A percentile compares a stretch with the other conserved stretches of the same genome.
These are phyloP conservation scores for Coriolopsis trogii DNA, from an alignment of 1,284 basidiomycete genomes.

Conservation along the genomic window DNA sequence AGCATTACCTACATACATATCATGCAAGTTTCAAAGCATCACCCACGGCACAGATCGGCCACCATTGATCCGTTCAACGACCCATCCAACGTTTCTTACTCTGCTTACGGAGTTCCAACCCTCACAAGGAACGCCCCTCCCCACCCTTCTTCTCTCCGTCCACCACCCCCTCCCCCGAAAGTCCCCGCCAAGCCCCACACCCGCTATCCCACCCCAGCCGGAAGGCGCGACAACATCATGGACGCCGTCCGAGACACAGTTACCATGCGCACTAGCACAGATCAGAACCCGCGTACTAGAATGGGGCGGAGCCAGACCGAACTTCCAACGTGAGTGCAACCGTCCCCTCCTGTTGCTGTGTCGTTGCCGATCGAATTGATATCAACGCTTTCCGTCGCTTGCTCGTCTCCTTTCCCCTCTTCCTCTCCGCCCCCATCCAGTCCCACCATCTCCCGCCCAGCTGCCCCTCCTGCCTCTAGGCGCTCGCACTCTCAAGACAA, in stretches of 20 bases:
- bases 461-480: conserved; percentile 44
- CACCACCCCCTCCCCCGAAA: conserved; percentile 45
- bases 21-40: conserved; percentile 38
- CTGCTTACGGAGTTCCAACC: conserved; percentile 36
- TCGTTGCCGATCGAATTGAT: conserved; percentile 21
- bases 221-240: conserved; percentile 46
- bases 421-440: conserved; percentile 21
- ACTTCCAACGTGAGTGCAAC: conserved; percentile 40
- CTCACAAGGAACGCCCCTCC: conserved; percentile 34
- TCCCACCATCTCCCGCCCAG: conserved; percentile 33
- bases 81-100: conserved; percentile 40
- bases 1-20: too few relatives aligned
- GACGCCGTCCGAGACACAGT: conserved; percentile 72
- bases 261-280: conserved; percentile 38
- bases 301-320: conserved; percentile 51
- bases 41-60: conserved; percentile 47
- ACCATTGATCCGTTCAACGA: conserved; percentile 65
- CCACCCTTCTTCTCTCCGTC: conserved; percentile 27
- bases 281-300: conserved; percentile 43
- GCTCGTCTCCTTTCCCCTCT: conserved; percentile 11
- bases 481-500: conserved; percentile 74
- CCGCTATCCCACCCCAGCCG: conserved; percentile 27
- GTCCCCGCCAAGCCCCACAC: conserved; percentile 32
- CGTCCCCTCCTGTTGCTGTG: not conserved
- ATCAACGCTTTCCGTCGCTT: conserved; percentile 9